Evolutionary conservation across 768 basidiomycete genomes (phyloP).

Genomic region (Pleurotus citrinopileatus): DNA sequence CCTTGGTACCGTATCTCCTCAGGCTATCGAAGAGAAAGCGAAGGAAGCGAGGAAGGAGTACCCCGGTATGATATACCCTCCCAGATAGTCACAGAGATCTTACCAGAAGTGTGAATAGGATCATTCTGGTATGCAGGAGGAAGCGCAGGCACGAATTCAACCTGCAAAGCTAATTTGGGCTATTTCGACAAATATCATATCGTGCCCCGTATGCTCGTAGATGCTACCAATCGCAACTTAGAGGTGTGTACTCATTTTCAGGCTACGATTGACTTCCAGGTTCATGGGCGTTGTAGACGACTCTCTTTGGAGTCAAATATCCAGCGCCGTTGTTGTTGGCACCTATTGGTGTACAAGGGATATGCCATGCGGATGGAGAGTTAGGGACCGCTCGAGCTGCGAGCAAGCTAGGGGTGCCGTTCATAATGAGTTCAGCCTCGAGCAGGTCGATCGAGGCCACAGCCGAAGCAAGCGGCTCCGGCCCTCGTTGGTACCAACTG

Average conservation of each 20-base stretch:
- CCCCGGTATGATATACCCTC: constrained; percentile 35
- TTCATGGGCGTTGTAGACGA: constrained; percentile 41
- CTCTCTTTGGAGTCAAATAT: constrained; percentile 66
- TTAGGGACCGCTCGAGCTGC: constrained; percentile 68
- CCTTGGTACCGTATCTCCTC: constrained; percentile 58
- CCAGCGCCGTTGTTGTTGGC: constrained; percentile 63
- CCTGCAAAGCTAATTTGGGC: constrained; percentile 62
- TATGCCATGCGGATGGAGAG: constrained; percentile 71
- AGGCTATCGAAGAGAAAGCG: constrained; percentile 66
- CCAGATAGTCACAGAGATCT: not conserved
- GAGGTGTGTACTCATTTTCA: constrained; percentile 38
- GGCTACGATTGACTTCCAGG: not conserved
- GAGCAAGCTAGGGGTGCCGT: constrained; percentile 57
- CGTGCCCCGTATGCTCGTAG: constrained; percentile 76
- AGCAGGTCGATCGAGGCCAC: constrained; percentile 73
- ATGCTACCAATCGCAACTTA: constrained; percentile 54
- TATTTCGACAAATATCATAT: constrained; percentile 70
- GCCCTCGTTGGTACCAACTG: constrained; percentile 77
- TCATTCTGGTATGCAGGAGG: constrained; percentile 76
- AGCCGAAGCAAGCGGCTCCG: constrained; percentile 66
- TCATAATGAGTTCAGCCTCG: constrained; percentile 75
- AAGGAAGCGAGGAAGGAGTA: constrained; percentile 58
- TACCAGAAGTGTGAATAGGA: constrained; percentile 29
- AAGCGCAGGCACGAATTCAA: constrained; percentile 70
- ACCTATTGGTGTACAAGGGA: constrained; percentile 77